Base-by-base conservation (phyloP, 208 protist species). In the Giardia muris region DNA sequence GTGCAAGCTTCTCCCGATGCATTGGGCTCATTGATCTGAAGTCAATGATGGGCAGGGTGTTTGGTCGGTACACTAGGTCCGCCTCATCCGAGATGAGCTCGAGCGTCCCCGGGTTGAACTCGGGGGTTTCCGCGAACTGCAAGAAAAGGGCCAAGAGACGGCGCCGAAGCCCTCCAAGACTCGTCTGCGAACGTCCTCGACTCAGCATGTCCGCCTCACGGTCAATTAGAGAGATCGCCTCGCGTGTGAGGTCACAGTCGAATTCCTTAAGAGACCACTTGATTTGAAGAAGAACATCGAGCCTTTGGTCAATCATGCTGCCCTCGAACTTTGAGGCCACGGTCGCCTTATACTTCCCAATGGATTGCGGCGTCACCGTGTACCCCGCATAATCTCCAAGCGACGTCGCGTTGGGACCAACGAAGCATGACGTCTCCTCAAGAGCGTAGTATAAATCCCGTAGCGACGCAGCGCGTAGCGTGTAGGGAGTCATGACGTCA, bases 251-350 rank as follows among this genome's bases (percentile, higher is more conserved):
- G 2, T 90, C 87, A 47, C 87, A 90, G n/a, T 90, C 87, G n/a
- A 90, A 90, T n/a, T 90, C 87, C 44, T 90, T 90, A 1, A 90
- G 87, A 1, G n/a, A 4, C n/a, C 10, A 90, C 45, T 90, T 90
- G 2, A 45, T 47, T 47, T 90, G 44, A n/a, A 90, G 44, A 4
- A 90, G 44, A 0, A 90, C 4, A 47, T 90, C 87, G 1, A 90
- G 43, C 45, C 87, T 44, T n/a, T 90, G 45, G 48, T 90, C 87
- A 47, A 90, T 76, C 57, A 76, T 76, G 57, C 19, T 39, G 57
- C 57, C 57, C 57, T 76, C 57, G 57, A 76, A 76, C 30, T 76
- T 76, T 10, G 19, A 39, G 10, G 57, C 57, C 30, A 76, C 30
- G 57, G 57, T 76, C 57, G 10, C 30, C 30, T 30, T 10, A 76